phyloP scores from a whole-genome alignment of 139 green algal species.

The Zygnema circumcarinatum region DNA sequence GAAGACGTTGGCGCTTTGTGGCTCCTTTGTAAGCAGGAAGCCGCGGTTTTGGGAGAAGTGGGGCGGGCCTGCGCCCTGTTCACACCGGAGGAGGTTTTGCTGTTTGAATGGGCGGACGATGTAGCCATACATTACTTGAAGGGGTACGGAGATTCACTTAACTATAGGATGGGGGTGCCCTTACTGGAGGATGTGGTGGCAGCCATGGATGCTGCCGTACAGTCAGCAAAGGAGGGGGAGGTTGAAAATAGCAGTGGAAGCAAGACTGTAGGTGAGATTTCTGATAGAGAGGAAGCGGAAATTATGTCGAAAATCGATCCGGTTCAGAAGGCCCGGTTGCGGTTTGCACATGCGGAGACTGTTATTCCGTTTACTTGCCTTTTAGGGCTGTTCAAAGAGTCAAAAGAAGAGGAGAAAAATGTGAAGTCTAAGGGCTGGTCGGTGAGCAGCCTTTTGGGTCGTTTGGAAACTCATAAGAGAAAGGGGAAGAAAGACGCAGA shows the following conservation, averaged over 20 bases:
- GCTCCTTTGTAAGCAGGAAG: slow-evolving; percentile 51
- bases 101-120: slow-evolving; percentile 56
- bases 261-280: not conserved
- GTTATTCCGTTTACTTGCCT: slow-evolving; percentile 52
- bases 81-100: not conserved
- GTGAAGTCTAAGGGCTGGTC: not conserved
- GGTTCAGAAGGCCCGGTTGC: slow-evolving; percentile 7
- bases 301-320: not conserved
- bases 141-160: slow-evolving; percentile 43
- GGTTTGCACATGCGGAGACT: slow-evolving; percentile 60
- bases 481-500: not conserved
- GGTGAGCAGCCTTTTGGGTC: not conserved
- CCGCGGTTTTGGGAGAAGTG: not conserved
- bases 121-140: slow-evolving; percentile 37
- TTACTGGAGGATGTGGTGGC: slow-evolving; percentile 47
- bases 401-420: not conserved
- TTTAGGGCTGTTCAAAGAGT: slow-evolving; percentile 49
- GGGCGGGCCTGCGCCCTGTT: slow-evolving; percentile 31
- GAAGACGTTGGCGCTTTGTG: slow-evolving; percentile 39
- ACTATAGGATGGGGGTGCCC: slow-evolving; percentile 49
- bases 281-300: slow-evolving; percentile 11
- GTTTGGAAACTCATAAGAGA: not conserved
- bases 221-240: slow-evolving; percentile 1
- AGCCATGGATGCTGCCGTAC: slow-evolving; percentile 36
- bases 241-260: not conserved